phyloP scores from a whole-genome alignment of 2,329 filamentous ascomycete genomes.

The Ophiocordyceps sinensis region DNA sequence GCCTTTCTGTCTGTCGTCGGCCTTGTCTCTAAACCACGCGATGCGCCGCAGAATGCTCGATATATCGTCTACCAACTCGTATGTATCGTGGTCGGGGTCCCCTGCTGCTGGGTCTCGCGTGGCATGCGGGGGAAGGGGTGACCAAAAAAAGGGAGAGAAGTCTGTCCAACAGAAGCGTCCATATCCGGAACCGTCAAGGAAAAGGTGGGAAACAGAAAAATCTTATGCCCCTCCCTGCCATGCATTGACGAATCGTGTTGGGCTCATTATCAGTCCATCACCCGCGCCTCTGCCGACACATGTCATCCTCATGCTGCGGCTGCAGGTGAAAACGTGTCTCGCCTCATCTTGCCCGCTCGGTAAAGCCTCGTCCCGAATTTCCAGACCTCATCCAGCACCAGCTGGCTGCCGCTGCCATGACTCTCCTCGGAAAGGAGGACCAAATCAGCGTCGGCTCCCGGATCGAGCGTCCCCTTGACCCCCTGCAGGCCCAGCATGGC shows the following conservation, averaged over 20 bases:
- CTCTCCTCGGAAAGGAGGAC: slow-evolving; percentile 49
- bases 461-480: slow-evolving; percentile 49
- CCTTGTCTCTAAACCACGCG: too few relatives aligned
- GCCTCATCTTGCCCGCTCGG: slow-evolving; percentile 6
- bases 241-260: background rate
- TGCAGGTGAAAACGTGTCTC: background rate
- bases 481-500: slow-evolving; percentile 56
- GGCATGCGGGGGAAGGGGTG: too few relatives aligned
- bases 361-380: slow-evolving; percentile 53
- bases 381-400: slow-evolving; percentile 65
- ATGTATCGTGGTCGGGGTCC: too few relatives aligned
- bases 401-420: slow-evolving; percentile 26
- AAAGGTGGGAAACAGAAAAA: background rate
- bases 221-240: background rate
- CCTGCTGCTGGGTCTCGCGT: too few relatives aligned
- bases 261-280: background rate
- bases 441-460: slow-evolving; percentile 54
- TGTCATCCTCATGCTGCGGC: background rate
- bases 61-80: too few relatives aligned
- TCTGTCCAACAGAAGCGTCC: too few relatives aligned
- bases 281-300: background rate
- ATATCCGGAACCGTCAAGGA: background rate
- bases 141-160: too few relatives aligned
- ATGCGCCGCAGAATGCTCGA: too few relatives aligned
- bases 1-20: too few relatives aligned